Percentiles rank a stretch among this genome's conserved stretches.
Evolutionary conservation across 352 stramenopile genomes (phyloP).

Genomic region (Globisporangium emineosum): DNA sequence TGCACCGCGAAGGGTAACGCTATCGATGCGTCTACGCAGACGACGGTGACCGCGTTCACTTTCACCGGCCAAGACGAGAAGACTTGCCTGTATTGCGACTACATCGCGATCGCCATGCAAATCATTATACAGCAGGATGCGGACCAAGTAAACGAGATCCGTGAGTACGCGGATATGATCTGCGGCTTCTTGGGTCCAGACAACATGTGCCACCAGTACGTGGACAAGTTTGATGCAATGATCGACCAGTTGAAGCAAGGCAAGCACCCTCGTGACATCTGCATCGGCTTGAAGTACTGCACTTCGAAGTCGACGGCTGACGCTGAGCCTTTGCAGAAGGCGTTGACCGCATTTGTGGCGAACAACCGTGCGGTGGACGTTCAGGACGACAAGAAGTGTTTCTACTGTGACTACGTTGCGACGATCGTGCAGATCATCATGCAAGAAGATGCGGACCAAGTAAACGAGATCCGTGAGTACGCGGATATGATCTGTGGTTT

Average conservation of each 20-base stretch:
- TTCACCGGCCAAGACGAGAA: constrained; percentile 24
- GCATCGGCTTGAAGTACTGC: constrained; percentile 58
- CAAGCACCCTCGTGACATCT: constrained; percentile 70
- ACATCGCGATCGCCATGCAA: constrained; percentile 53
- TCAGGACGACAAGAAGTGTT: constrained; percentile 40
- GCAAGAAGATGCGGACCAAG: constrained; percentile 49
- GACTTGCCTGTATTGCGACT: constrained; percentile 59
- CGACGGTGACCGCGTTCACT: constrained; percentile 30
- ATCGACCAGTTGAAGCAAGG: constrained; percentile 59
- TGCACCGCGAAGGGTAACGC: constrained; percentile 26
- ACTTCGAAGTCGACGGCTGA: constrained; percentile 10
- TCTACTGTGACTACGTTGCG: constrained; percentile 59
- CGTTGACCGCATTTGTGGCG: constrained; percentile 31
- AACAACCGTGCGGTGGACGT: constrained; percentile 19
- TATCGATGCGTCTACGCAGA: constrained; percentile 17
- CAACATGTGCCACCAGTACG: constrained; percentile 66
- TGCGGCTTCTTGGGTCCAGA: constrained; percentile 63
- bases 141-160: constrained; percentile 51
- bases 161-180: constrained; percentile 68
- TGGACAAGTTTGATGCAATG: constrained; percentile 63
- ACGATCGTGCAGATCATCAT: constrained; percentile 60
- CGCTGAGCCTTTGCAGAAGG: constrained; percentile 21
- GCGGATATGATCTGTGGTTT: constrained; percentile 77
- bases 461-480: constrained; percentile 54
- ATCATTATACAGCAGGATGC: constrained; percentile 56